Evolutionary conservation across 345 rosid genomes (phyloP).

Genomic region (Hypericum androsaemum): DNA sequence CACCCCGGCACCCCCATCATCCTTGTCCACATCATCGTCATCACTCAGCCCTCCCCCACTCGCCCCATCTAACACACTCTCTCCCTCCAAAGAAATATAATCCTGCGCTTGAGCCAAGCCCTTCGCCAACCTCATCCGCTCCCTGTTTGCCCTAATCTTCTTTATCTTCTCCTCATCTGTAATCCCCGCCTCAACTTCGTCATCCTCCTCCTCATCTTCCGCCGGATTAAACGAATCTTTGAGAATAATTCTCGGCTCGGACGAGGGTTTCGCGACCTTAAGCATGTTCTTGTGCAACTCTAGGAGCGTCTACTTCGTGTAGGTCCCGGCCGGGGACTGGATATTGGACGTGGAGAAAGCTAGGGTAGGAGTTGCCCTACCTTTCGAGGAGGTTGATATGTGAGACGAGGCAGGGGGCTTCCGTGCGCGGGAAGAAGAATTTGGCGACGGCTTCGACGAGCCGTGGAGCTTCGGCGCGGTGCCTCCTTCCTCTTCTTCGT

Average conservation of each 20-base stretch:
- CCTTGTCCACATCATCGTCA: constrained; percentile 45
- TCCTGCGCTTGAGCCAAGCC: constrained; percentile 55
- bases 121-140: constrained; percentile 50
- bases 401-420: constrained; percentile 34
- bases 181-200: neutral
- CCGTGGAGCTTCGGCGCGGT: constrained; percentile 11
- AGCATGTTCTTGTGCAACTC: constrained; percentile 77
- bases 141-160: constrained; percentile 60
- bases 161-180: constrained; percentile 48
- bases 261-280: constrained; percentile 39
- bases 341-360: constrained; percentile 44
- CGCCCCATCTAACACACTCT: constrained; percentile 27
- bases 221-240: constrained; percentile 39
- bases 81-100: constrained; percentile 61
- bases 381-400: constrained; percentile 46
- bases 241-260: constrained; percentile 42
- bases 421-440: constrained; percentile 4
- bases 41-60: constrained; percentile 60
- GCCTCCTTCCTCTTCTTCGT: constrained; percentile 37
- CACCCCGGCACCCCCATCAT: constrained; percentile 15
- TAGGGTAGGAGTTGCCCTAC: constrained; percentile 28
- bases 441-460: constrained; percentile 18
- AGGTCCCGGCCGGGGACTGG: constrained; percentile 75
- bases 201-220: constrained; percentile 1
- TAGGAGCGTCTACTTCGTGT: constrained; percentile 76